These are phyloP conservation scores for Echinochloa phyllopogon DNA, from an alignment of 176 grass and related monocot genomes.

Conservation along the genomic window DNA sequence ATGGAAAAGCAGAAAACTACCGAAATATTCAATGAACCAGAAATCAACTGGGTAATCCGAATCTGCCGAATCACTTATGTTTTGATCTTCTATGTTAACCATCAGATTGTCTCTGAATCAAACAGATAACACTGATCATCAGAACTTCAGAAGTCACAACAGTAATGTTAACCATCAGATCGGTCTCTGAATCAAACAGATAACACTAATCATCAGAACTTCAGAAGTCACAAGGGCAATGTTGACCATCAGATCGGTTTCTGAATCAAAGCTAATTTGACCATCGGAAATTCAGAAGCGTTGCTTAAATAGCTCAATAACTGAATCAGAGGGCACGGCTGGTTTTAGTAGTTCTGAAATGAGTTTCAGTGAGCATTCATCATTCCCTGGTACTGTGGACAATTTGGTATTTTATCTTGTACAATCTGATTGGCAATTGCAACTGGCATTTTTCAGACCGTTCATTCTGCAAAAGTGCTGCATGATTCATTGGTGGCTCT, in stretches of 20 bases:
- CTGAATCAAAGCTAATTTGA: conserved; percentile 7
- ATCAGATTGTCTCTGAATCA: not conserved
- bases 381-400: not conserved
- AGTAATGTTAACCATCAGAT: not conserved
- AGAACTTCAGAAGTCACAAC: not conserved
- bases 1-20: not conserved
- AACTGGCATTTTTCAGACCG: not conserved
- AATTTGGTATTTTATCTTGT: not conserved
- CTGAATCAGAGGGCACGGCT: not conserved
- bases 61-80: not conserved
- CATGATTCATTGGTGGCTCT: not conserved
- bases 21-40: not conserved
- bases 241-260: conserved; percentile 1
- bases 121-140: not conserved
- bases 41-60: not conserved
- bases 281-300: conserved; percentile 4
- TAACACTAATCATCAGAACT: not conserved
- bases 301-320: not conserved
- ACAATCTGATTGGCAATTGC: not conserved
- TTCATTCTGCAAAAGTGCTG: not conserved
- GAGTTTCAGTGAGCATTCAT: not conserved
- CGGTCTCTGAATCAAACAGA: not conserved
- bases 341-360: not conserved
- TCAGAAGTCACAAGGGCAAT: not conserved
- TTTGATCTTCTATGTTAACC: not conserved